Evolutionary conservation across 1,284 basidiomycete genomes (phyloP).

Genomic region (Malassezia restricta): DNA sequence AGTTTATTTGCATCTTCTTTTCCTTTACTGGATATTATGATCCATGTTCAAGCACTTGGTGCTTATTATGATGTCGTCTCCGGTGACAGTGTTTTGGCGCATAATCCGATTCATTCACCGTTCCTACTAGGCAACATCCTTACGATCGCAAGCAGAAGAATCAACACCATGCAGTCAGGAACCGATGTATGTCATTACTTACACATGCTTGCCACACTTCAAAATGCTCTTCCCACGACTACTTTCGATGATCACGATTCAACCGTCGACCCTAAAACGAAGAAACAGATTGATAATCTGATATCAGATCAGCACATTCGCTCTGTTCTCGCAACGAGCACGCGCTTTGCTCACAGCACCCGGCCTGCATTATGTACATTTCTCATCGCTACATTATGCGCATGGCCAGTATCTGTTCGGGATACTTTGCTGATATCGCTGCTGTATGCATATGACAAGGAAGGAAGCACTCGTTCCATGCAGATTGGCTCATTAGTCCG

Average conservation of each 20-base stretch:
- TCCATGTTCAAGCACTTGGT: constrained; percentile 13
- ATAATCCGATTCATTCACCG: constrained; percentile 16
- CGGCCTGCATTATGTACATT: constrained; percentile 33
- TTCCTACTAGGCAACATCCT: constrained; percentile 30
- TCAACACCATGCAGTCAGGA: constrained; percentile 24
- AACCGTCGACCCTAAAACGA: constrained; percentile 17
- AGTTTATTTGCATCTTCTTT: constrained; percentile 24
- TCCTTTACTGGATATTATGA: constrained; percentile 25
- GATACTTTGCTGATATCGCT: constrained; percentile 23
- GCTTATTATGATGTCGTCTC: constrained; percentile 9
- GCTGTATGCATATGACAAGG: constrained; percentile 16
- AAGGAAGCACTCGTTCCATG: background rate
- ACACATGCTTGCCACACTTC: constrained; percentile 25
- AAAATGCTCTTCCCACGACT: constrained; percentile 20
- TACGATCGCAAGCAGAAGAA: constrained; percentile 22
- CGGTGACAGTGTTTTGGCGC: background rate
- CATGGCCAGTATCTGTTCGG: constrained; percentile 26
- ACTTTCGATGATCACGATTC: background rate
- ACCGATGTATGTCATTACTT: constrained; percentile 23
- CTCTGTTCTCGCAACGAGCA: constrained; percentile 26
- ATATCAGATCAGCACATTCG: constrained; percentile 28
- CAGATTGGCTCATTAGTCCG: constrained; percentile 24
- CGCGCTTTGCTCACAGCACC: constrained; percentile 24
- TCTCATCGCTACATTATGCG: constrained; percentile 25
- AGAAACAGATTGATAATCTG: constrained; percentile 22